Base-by-base conservation (phyloP, 495 filamentous ascomycete genomes). In the Daldinia loculata region DNA sequence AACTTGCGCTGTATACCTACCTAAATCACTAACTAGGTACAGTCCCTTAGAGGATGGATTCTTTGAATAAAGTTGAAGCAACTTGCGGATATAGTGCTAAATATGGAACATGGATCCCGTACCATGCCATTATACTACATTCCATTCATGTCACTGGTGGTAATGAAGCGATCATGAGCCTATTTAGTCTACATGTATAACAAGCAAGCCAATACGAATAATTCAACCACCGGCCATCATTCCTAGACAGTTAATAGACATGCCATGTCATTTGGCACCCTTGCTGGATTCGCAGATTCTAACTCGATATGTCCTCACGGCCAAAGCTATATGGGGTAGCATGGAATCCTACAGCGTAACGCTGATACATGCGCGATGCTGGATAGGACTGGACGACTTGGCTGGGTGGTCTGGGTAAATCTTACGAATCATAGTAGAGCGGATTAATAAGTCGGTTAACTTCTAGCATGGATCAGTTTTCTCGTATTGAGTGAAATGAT, bases 321-420 rank as follows among this genome's bases (percentile, higher is more conserved):
- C 14, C 2, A 32, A 3, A 17, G 29, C 8, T 57, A 32, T 36
- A 38, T 38, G 8, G 30, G 55, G 32, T 36, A 38, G 19, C 19
- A 57, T 36, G 19, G 26, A 57, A 57, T 57, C 55, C 55, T 39
- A 34, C 55, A 14, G 8, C n/a, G 55, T 24, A 36, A 57, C 55
- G n/a, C 17, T 22, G 41, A 22, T 45, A 22, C 6, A 45, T 19
- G 19, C 41, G 17, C 8, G 17, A 12, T 45, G 41, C n/a, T 45
- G n/a, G 19, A 22, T 19, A 17, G 17, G 19, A 45, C 41, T 45
- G n/a, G 41, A 4, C 7, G 41, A 7, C 6, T 19, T 6, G n/a
- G 14, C 15, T 41, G 39, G 39, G n/a, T 17, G 17, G 7, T 45
- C 17, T 11, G 19, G 17, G 17, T 45, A 45, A 22, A 45, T 45